phyloP scores from a whole-genome alignment of 768 basidiomycete species.

The Mycena metata region DNA sequence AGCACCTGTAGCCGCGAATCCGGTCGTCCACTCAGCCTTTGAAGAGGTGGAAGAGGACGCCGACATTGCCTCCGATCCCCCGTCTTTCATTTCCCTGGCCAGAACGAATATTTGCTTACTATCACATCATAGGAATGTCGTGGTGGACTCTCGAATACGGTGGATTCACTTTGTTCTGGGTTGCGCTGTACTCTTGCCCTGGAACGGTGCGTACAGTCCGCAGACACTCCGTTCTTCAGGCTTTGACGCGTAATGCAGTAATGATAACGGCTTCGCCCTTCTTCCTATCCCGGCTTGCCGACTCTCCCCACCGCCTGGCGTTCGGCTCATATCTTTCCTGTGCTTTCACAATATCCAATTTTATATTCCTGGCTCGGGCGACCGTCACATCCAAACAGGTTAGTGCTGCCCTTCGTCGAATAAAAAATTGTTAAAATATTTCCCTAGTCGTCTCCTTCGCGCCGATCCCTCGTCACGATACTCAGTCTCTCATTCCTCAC shows the following conservation, averaged over 20 bases:
- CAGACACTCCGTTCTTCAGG: neutral
- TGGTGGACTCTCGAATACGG: constrained; percentile 59
- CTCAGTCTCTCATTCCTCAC: constrained; percentile 66
- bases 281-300: constrained; percentile 77
- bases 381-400: constrained; percentile 79
- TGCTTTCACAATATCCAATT: constrained; percentile 73
- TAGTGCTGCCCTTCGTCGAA: constrained; percentile 39
- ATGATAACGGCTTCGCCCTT: constrained; percentile 90
- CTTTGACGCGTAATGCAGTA: constrained; percentile 56
- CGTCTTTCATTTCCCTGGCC: constrained; percentile 36
- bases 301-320: constrained; percentile 67
- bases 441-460: constrained; percentile 70
- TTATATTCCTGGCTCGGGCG: constrained; percentile 81
- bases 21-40: constrained; percentile 46
- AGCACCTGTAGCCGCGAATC: constrained; percentile 48
- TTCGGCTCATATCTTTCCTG: constrained; percentile 79
- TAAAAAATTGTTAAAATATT: neutral
- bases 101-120: constrained; percentile 4
- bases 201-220: constrained; percentile 78
- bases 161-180: constrained; percentile 84
- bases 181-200: constrained; percentile 84
- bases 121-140: constrained; percentile 7
- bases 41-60: constrained; percentile 42
- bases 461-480: constrained; percentile 66
- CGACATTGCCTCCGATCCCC: constrained; percentile 43